Conservation (phyloP, 1,284 basidiomycete genomes). For the Leccinum pallidistipes region DNA sequence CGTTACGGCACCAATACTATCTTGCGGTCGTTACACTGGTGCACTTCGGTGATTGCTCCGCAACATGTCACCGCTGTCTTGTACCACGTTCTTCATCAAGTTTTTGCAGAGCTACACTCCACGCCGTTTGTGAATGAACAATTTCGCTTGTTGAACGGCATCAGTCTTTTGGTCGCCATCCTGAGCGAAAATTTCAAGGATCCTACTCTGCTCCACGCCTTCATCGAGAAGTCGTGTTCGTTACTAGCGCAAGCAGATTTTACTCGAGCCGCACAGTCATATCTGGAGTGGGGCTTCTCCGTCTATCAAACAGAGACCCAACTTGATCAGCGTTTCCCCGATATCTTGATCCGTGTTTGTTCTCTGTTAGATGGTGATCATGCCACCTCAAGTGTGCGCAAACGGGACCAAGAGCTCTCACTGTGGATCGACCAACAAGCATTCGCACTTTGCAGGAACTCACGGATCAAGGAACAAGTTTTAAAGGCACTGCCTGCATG, state of each 20-base stretch:
- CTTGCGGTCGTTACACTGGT: constrained; percentile 61
- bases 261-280: constrained; percentile 63
- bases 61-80: constrained; percentile 52
- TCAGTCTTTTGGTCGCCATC: constrained; percentile 72
- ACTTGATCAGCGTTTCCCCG: constrained; percentile 55
- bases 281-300: constrained; percentile 76
- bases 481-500: constrained; percentile 65
- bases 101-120: constrained; percentile 68
- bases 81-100: constrained; percentile 75
- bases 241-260: constrained; percentile 73
- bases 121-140: constrained; percentile 88
- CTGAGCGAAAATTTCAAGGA: constrained; percentile 57
- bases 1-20: constrained; percentile 49
- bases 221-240: constrained; percentile 68
- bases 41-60: constrained; percentile 40
- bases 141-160: constrained; percentile 69
- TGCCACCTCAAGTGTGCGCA: constrained; percentile 29
- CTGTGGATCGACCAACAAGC: constrained; percentile 65
- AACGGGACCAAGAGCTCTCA: constrained; percentile 49
- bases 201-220: constrained; percentile 57
- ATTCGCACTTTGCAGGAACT: constrained; percentile 40
- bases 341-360: constrained; percentile 65
- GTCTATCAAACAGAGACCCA: constrained; percentile 42
- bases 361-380: constrained; percentile 55
- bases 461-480: constrained; percentile 45